These are phyloP conservation scores for Yamadazyma triangularis DNA, from an alignment of 1,139 yeast species.

Conservation along the genomic window DNA sequence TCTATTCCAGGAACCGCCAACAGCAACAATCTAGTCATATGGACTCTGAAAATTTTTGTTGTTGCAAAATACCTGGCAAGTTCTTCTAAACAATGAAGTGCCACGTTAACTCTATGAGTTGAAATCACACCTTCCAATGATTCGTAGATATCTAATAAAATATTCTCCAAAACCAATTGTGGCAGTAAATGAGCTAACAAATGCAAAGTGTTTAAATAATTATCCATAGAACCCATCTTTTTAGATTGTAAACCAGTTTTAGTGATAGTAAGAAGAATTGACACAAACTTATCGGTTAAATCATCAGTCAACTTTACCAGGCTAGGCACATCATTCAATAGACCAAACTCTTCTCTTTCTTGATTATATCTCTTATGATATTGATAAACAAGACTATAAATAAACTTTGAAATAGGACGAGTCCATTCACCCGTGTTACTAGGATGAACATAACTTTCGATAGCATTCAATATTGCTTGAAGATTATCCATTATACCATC, in stretches of 20 bases:
- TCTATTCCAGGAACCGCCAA: constrained; percentile 81
- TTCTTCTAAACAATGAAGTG: constrained; percentile 64
- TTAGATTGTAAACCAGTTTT: constrained; percentile 80
- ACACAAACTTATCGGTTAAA: constrained; percentile 47
- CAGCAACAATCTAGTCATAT: constrained; percentile 67
- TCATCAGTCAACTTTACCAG: constrained; percentile 40
- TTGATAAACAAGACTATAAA: constrained; percentile 51
- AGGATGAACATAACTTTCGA: constrained; percentile 88
- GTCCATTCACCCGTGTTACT: constrained; percentile 90
- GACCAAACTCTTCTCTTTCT: constrained; percentile 42
- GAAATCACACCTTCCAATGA: constrained; percentile 78
- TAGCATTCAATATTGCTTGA: constrained; percentile 55
- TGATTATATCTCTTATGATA: constrained; percentile 54
- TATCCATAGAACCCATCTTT: constrained; percentile 50
- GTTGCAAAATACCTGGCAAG: constrained; percentile 65
- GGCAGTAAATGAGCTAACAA: constrained; percentile 65
- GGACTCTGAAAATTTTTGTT: constrained; percentile 68
- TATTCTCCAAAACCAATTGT: constrained; percentile 53
- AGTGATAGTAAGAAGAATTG: constrained; percentile 54
- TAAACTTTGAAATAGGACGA: constrained; percentile 57
- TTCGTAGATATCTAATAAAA: constrained; percentile 75
- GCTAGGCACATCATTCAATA: constrained; percentile 40
- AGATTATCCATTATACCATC: constrained; percentile 54
- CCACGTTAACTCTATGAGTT: constrained; percentile 75
- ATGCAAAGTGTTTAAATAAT: constrained; percentile 59